Evolutionary conservation across 805 yeast genomes (phyloP), one percentile per base, ranked within the genome.

Genomic region (Suhomyces tanzawaensis): DNA sequence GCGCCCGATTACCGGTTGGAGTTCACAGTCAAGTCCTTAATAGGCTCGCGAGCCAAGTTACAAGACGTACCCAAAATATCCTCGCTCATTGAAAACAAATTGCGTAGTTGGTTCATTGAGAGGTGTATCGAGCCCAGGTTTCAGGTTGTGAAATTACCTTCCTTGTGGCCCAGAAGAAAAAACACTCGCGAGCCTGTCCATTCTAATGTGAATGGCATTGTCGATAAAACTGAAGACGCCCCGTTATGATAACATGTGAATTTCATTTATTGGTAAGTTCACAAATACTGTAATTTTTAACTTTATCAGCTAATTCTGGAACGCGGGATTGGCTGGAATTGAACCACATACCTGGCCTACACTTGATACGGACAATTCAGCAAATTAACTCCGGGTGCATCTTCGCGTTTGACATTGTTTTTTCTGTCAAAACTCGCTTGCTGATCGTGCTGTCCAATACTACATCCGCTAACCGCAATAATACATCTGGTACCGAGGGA

Each of bases 1-100:
- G 76, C 90, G 1, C 96, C 96, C 0, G 96, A 89, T 55, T 93
- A 87, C 60, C 69, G 91, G 40, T 69, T 93, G 47, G 97, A 91
- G 52, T 90, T 93, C 61, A 81, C 84, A 29, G 81, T 88, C n/a
- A 81, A 81, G 51, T 87, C 96, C 1, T 66, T 91, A 27, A 87
- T 93, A 36, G 99, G 99, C 1, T 85, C 97, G 1, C 73, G 95
- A 33, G 87, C 98, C 0, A 85, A 91, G 56, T 69, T 93, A 19
- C 95, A 90, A 60, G 88, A 93, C 52, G 85, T 93, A 12, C 99
- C 99, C 6, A 89, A 93, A 53, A 79, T 93, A 26, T 79, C 95
- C 7, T 81, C 86, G 41, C 66, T 93, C 29, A 81, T 93, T 28
- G 98, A 93, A 56, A 79, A 78, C 41, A 82, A 82, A 43, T 72